Conservation (phyloP, 495 filamentous ascomycete species). For the Podospora comata region DNA sequence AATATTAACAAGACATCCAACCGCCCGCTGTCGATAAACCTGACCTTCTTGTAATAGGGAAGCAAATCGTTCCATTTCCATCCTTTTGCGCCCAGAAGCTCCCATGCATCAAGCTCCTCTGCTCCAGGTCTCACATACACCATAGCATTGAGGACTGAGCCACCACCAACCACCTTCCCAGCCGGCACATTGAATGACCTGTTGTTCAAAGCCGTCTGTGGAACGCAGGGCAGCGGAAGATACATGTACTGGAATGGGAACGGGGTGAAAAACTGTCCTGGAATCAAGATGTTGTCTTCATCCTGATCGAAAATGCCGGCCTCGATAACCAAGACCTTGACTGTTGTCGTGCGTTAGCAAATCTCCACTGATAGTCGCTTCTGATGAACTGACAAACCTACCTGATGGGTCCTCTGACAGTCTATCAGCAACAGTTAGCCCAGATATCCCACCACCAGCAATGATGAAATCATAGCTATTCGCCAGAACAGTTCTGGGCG, state of each 20-base stretch:
- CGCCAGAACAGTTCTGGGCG: not conserved
- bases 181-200: slow-evolving; percentile 20
- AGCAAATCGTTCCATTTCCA: slow-evolving; percentile 60
- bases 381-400: slow-evolving; percentile 14
- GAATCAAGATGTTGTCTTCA: slow-evolving; percentile 28
- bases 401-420: slow-evolving; percentile 45
- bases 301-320: slow-evolving; percentile 36
- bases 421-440: slow-evolving; percentile 48
- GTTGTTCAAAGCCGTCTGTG: slow-evolving; percentile 29
- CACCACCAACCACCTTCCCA: slow-evolving; percentile 42
- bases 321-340: slow-evolving; percentile 45
- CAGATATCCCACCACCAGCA: slow-evolving; percentile 48
- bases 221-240: slow-evolving; percentile 23
- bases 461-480: slow-evolving; percentile 48
- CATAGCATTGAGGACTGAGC: slow-evolving; percentile 44
- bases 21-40: not conserved
- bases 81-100: slow-evolving; percentile 53
- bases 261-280: slow-evolving; percentile 26
- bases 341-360: slow-evolving; percentile 9
- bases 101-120: slow-evolving; percentile 59
- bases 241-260: slow-evolving; percentile 25
- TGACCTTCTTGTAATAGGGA: slow-evolving; percentile 58
- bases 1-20: slow-evolving; percentile 8
- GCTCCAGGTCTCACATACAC: slow-evolving; percentile 39
- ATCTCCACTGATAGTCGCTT: not conserved